These are phyloP conservation scores for Eragrostis nindensis DNA, from an alignment of 176 grass and related monocot genomes.

Conservation along the genomic window DNA sequence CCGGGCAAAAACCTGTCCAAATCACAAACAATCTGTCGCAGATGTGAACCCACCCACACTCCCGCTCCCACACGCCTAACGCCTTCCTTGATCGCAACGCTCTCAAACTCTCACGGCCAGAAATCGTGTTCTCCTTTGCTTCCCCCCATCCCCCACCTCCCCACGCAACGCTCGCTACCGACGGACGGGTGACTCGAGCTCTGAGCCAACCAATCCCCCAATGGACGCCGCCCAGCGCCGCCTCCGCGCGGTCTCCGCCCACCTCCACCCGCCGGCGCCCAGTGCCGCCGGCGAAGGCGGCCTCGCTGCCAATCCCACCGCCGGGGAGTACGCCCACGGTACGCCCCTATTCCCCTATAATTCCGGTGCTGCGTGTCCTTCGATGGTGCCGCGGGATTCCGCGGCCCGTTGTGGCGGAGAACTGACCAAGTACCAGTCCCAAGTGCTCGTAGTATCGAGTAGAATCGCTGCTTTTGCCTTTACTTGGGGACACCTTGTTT, in stretches of 20 bases:
- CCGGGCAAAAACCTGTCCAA: neutral
- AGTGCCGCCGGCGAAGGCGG: neutral
- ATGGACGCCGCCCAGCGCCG: slow-evolving; percentile 69
- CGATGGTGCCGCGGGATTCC: too few species aligned
- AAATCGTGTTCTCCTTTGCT: too few species aligned
- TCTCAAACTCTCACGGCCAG: neutral
- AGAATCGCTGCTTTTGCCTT: too few species aligned
- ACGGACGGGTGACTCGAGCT: neutral
- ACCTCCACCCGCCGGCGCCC: slow-evolving; percentile 40
- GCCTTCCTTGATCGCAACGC: neutral
- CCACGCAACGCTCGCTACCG: slow-evolving; percentile 20
- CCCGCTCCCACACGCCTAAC: too few species aligned
- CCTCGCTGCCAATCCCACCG: slow-evolving; percentile 52
- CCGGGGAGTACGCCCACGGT: slow-evolving; percentile 75
- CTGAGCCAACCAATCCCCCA: slow-evolving; percentile 6
- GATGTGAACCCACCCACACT: too few species aligned
- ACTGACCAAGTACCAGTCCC: too few species aligned
- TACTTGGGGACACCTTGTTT: too few species aligned
- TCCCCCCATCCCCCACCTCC: neutral
- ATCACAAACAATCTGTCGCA: neutral
- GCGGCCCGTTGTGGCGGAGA: too few species aligned
- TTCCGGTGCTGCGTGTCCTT: neutral
- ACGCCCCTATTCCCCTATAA: neutral
- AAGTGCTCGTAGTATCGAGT: too few species aligned
- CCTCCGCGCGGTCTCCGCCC: slow-evolving; percentile 61